Evolutionary conservation across 164 flowering plant genomes (phyloP).

Genomic region (Berberis vulgaris): DNA sequence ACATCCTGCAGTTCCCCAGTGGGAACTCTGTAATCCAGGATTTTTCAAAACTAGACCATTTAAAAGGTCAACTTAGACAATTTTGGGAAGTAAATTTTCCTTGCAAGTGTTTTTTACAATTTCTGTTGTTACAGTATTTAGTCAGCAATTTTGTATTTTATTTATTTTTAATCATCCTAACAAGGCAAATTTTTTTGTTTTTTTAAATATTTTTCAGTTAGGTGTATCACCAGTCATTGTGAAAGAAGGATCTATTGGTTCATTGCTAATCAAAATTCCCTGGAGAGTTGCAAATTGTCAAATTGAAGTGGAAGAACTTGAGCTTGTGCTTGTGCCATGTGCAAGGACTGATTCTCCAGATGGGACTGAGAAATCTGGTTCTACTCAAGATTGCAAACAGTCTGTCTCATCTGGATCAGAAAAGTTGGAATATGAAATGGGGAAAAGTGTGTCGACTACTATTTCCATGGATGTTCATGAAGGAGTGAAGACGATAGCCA

Average conservation of each 20-base stretch:
- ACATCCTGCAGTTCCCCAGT: too few relatives aligned
- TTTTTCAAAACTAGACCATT: too few relatives aligned
- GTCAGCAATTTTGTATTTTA: too few relatives aligned
- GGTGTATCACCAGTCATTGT: slow-evolving; percentile 44
- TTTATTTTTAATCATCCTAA: too few relatives aligned
- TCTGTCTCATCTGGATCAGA: slow-evolving; percentile 13
- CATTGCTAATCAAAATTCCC: slow-evolving; percentile 57
- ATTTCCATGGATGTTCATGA: slow-evolving; percentile 61
- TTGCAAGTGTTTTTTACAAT: too few relatives aligned
- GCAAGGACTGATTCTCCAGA: slow-evolving; percentile 7
- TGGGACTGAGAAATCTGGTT: slow-evolving; percentile 18
- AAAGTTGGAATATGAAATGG: slow-evolving; percentile 26
- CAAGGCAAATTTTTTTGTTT: too few relatives aligned
- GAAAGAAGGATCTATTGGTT: slow-evolving; percentile 86
- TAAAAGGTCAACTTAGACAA: too few relatives aligned
- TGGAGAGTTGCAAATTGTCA: slow-evolving; percentile 68
- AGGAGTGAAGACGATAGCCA: slow-evolving; percentile 90
- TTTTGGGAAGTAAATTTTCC: too few relatives aligned
- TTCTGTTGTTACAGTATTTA: too few relatives aligned
- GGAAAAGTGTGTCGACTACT: slow-evolving; percentile 18
- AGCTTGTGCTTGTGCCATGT: slow-evolving; percentile 58
- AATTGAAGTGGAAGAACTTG: slow-evolving; percentile 83
- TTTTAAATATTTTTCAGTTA: slow-evolving; percentile 36
- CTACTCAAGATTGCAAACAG: slow-evolving; percentile 19
- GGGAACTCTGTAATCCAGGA: too few relatives aligned